These are phyloP conservation scores for Colletotrichum lini DNA, from an alignment of 2,329 filamentous ascomycete species.

Conservation along the genomic window DNA sequence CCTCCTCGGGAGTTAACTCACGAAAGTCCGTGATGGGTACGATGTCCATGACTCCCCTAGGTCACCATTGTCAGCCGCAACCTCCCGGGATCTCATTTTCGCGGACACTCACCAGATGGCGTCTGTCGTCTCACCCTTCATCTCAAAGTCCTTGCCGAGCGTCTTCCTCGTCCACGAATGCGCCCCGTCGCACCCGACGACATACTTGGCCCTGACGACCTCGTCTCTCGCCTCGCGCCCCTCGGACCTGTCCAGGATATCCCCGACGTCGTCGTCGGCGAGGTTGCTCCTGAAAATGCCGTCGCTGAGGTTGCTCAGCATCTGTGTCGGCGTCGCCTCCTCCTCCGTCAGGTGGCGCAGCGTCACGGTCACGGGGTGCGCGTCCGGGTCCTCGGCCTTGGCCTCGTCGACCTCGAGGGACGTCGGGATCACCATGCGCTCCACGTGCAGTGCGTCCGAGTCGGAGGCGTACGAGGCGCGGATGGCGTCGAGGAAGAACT, in stretches of 20 bases:
- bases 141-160: slow-evolving; percentile 63
- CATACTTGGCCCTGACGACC: slow-evolving; percentile 70
- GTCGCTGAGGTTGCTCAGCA: slow-evolving; percentile 55
- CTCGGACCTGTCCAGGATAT: slow-evolving; percentile 45
- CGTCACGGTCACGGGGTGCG: slow-evolving; percentile 73
- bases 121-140: slow-evolving; percentile 69
- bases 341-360: slow-evolving; percentile 72
- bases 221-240: slow-evolving; percentile 55
- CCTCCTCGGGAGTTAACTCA: background rate
- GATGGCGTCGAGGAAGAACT: slow-evolving; percentile 75
- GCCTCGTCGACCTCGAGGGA: slow-evolving; percentile 68
- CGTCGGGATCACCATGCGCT: slow-evolving; percentile 72
- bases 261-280: slow-evolving; percentile 69
- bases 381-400: slow-evolving; percentile 61
- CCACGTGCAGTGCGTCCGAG: slow-evolving; percentile 62
- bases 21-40: slow-evolving; percentile 63
- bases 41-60: slow-evolving; percentile 56
- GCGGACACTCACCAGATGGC: slow-evolving; percentile 55
- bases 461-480: slow-evolving; percentile 62
- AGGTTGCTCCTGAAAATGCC: slow-evolving; percentile 74
- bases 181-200: slow-evolving; percentile 79
- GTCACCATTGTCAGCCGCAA: background rate
- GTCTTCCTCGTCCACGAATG: slow-evolving; percentile 75
- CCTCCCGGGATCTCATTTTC: background rate
- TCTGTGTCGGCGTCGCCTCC: slow-evolving; percentile 64